phyloP scores from a whole-genome alignment of 345 rosid species.

The Cardiospermum halicacabum region DNA sequence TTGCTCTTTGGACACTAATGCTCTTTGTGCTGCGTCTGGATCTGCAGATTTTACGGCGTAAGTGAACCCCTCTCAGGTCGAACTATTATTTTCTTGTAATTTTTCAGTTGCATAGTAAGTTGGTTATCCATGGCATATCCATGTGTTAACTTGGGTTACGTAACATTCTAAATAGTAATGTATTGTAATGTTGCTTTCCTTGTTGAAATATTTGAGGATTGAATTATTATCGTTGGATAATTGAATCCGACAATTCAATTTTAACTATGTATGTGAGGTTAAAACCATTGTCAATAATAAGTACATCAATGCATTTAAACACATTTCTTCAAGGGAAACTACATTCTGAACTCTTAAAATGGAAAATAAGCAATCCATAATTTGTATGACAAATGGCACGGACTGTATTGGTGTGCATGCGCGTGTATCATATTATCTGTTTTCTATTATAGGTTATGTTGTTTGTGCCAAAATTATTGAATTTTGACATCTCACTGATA shows the following conservation, averaged over 20 bases:
- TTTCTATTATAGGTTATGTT: background rate
- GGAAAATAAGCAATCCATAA: background rate
- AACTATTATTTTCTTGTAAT: background rate
- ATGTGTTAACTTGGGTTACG: background rate
- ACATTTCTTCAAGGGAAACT: background rate
- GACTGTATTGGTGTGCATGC: background rate
- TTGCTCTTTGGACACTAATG: constrained; percentile 80
- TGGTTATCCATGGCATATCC: background rate
- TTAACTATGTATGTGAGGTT: background rate
- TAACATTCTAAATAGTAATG: too few relatives aligned
- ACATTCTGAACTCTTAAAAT: background rate
- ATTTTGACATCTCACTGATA: background rate
- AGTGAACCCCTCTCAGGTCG: constrained; percentile 18
- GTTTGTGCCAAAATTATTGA: background rate
- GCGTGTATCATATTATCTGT: background rate
- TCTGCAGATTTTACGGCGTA: constrained; percentile 99
- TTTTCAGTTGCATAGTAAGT: background rate
- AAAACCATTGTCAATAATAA: background rate
- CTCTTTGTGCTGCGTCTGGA: constrained; percentile 87
- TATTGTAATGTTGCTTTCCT: too few relatives aligned
- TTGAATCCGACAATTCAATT: background rate
- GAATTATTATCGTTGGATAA: background rate
- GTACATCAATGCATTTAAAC: too few relatives aligned
- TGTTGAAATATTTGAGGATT: too few relatives aligned
- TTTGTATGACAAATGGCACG: too few relatives aligned